These are phyloP conservation scores for Viridothelium virens DNA, from an alignment of 495 filamentous ascomycete species.

Conservation along the genomic window DNA sequence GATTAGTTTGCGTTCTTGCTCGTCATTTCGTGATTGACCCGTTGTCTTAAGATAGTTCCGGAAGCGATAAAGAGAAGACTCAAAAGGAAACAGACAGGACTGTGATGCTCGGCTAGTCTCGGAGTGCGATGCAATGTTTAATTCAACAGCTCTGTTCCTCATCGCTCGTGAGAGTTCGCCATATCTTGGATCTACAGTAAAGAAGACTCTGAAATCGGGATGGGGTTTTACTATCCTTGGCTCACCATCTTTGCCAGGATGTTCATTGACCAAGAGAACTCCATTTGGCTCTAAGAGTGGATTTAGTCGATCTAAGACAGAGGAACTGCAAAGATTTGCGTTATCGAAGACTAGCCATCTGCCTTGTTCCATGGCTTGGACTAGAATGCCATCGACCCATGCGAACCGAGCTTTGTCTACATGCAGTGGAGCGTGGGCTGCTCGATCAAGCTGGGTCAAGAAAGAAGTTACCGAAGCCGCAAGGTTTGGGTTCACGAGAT, in stretches of 20 bases:
- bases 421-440: background rate
- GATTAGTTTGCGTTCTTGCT: background rate
- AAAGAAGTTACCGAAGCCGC: background rate
- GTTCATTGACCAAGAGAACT: conserved; percentile 81
- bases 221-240: conserved; percentile 74
- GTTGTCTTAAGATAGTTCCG: conserved; percentile 31
- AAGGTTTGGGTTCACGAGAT: background rate
- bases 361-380: conserved; percentile 76
- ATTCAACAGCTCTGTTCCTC: conserved; percentile 89
- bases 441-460: background rate
- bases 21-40: background rate
- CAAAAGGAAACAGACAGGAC: conserved; percentile 23
- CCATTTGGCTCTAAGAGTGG: conserved; percentile 89
- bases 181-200: conserved; percentile 88
- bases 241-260: conserved; percentile 72
- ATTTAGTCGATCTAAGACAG: conserved; percentile 90
- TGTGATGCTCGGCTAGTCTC: background rate
- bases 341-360: conserved; percentile 94
- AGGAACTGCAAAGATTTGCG: conserved; percentile 90
- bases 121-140: conserved; percentile 51
- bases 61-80: conserved; percentile 47
- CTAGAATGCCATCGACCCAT: conserved; percentile 89
- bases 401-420: conserved; percentile 75
- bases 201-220: conserved; percentile 80
- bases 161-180: conserved; percentile 94